Percentiles rank a stretch among this genome's conserved stretches.
phyloP scores from a whole-genome alignment of 2,329 filamentous ascomycete genomes.

The Pseudogymnoascus pannorum region DNA sequence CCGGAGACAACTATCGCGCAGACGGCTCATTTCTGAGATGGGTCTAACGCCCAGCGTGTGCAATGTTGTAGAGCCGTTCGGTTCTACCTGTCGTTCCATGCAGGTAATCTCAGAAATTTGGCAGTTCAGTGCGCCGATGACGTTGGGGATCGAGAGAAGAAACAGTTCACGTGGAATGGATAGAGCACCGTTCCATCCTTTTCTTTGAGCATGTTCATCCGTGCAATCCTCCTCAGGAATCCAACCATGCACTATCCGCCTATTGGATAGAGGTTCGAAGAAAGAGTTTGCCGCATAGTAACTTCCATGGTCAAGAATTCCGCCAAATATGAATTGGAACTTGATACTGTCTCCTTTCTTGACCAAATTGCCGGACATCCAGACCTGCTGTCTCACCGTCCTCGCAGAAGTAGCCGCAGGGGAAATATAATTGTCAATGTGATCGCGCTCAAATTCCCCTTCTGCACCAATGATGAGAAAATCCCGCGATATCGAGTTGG shows the following conservation, averaged over 20 bases:
- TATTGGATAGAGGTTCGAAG: background rate
- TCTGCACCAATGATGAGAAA: slow-evolving; percentile 4
- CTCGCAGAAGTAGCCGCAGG: background rate
- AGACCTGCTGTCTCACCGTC: slow-evolving; percentile 4
- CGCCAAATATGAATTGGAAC: slow-evolving; percentile 12
- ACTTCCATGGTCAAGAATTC: slow-evolving; percentile 17
- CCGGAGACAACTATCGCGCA: slow-evolving; percentile 1
- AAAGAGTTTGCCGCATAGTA: slow-evolving; percentile 17
- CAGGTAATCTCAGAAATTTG: background rate
- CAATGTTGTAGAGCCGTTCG: background rate
- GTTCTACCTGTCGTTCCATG: background rate
- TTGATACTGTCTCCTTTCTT: background rate
- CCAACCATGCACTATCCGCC: slow-evolving; percentile 15
- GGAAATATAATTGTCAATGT: background rate
- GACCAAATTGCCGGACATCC: slow-evolving; percentile 13
- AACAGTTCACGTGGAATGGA: slow-evolving; percentile 8
- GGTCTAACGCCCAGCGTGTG: slow-evolving; percentile 17
- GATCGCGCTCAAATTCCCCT: background rate
- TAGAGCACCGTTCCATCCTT: slow-evolving; percentile 13
- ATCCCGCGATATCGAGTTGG: background rate
- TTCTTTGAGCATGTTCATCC: background rate
- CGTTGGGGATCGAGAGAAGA: background rate
- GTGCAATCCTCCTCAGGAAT: slow-evolving; percentile 14
- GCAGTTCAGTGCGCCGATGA: background rate
- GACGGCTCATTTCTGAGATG: slow-evolving; percentile 15